phyloP scores from a whole-genome alignment of 257 asterid species.

The Solanum appendiculatum region DNA sequence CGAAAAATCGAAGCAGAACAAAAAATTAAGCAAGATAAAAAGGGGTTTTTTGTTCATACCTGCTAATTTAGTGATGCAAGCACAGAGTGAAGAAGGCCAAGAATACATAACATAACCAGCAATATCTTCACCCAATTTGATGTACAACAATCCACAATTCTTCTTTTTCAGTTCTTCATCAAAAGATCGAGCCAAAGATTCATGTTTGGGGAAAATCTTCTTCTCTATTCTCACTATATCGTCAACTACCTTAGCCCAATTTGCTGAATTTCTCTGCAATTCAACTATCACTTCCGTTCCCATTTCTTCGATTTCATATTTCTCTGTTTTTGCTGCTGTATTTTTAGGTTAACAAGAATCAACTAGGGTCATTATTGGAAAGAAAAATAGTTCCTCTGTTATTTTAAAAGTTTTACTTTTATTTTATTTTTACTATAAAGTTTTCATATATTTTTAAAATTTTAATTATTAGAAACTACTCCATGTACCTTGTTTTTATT shows the following conservation, averaged over 20 bases:
- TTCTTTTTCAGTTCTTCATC: conserved; percentile 59
- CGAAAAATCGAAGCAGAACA: too few relatives aligned
- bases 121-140: conserved; percentile 38
- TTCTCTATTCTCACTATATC: conserved; percentile 76
- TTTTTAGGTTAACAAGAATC: background rate
- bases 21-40: background rate
- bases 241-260: conserved; percentile 37
- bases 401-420: background rate
- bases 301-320: background rate
- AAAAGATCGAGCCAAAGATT: conserved; percentile 69
- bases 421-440: too few relatives aligned
- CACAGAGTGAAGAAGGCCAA: conserved; percentile 74
- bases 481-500: too few relatives aligned
- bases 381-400: background rate
- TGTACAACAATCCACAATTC: conserved; percentile 55
- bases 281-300: conserved; percentile 26
- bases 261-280: conserved; percentile 41
- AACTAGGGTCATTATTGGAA: background rate
- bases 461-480: too few relatives aligned
- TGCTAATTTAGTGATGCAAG: conserved; percentile 81
- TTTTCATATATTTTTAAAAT: too few relatives aligned
- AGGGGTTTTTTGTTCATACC: conserved; percentile 15
- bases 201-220: conserved; percentile 77
- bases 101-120: conserved; percentile 81
- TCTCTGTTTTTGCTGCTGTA: background rate